phyloP scores from a whole-genome alignment of 2,329 filamentous ascomycete species.

The Cordyceps cateniannulata region DNA sequence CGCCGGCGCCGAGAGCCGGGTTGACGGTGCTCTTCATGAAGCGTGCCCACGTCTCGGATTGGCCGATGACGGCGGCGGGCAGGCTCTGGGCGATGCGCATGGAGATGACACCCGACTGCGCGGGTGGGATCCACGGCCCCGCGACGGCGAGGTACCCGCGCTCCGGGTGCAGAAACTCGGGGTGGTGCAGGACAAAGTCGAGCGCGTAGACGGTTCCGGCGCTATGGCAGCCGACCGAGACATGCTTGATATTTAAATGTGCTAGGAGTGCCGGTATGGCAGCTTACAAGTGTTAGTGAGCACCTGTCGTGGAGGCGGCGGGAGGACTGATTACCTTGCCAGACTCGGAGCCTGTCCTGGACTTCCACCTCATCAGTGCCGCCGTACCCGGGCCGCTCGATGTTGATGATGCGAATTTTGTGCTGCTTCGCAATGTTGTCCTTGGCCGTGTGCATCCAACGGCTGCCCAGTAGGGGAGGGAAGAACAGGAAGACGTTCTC shows the following conservation, averaged over 20 bases:
- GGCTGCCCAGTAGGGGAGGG: conserved; percentile 22
- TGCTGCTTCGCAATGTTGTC: conserved; percentile 26
- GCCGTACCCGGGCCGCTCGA: conserved; percentile 31
- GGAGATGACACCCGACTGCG: conserved; percentile 18
- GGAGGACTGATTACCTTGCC: conserved; percentile 22
- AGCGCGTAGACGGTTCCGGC: conserved; percentile 26
- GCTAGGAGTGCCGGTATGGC: conserved; percentile 25
- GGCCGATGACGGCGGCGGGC: conserved; percentile 17
- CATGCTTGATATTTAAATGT: conserved; percentile 26
- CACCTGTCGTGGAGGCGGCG: background rate
- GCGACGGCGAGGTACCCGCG: conserved; percentile 23
- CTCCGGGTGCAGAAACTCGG: conserved; percentile 21
- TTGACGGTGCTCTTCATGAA: conserved; percentile 18
- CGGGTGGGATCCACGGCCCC: conserved; percentile 26
- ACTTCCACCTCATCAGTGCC: conserved; percentile 23
- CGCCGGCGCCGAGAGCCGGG: conserved; percentile 15
- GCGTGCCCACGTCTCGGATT: conserved; percentile 17
- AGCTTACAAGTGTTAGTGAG: conserved; percentile 12
- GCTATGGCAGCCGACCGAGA: conserved; percentile 24
- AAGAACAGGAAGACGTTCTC: conserved; percentile 26
- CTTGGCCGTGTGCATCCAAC: conserved; percentile 26
- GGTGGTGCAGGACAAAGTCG: conserved; percentile 24
- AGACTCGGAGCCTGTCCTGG: conserved; percentile 19
- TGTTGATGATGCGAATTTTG: conserved; percentile 26
- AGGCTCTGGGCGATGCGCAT: conserved; percentile 19